These are phyloP conservation scores for Monosporascus sp. DNA, from an alignment of 2,329 filamentous ascomycete species.

Conservation along the genomic window DNA sequence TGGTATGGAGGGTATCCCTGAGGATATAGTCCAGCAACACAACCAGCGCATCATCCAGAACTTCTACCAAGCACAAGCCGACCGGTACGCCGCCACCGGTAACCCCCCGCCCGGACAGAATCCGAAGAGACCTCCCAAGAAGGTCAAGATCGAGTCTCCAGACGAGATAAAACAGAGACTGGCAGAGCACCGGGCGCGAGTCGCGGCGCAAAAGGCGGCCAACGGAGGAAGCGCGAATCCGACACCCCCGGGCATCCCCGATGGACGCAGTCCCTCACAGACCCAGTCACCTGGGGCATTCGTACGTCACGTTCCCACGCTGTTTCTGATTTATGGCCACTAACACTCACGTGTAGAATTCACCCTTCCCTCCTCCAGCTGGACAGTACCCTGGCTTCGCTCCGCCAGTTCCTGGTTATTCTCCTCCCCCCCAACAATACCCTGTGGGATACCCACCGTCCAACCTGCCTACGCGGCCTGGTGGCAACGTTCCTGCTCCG, in stretches of 20 bases:
- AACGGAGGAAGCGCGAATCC: conserved; percentile 46
- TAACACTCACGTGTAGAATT: conserved; percentile 25
- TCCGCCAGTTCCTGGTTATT: conserved; percentile 28
- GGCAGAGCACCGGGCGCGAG: conserved; percentile 68
- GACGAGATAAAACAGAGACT: conserved; percentile 77
- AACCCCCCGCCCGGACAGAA: conserved; percentile 69
- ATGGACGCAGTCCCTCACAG: conserved; percentile 45
- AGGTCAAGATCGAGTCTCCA: conserved; percentile 66
- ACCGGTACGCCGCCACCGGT: conserved; percentile 74
- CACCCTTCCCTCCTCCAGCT: conserved; percentile 39
- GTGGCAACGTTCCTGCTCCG: conserved; percentile 33
- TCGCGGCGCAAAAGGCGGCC: conserved; percentile 53
- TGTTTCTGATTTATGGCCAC: conserved; percentile 2
- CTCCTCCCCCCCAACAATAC: conserved; percentile 30
- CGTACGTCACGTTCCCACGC: conserved; percentile 42
- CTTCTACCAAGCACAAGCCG: conserved; percentile 80
- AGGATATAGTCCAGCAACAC: conserved; percentile 76
- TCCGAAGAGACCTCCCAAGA: conserved; percentile 62
- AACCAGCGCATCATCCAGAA: conserved; percentile 79
- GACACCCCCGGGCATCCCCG: conserved; percentile 42
- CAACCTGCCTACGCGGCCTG: conserved; percentile 42
- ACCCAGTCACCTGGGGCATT: conserved; percentile 49
- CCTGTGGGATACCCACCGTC: conserved; percentile 34
- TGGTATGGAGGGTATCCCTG: conserved; percentile 94
- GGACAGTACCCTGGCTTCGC: conserved; percentile 34